These are phyloP conservation scores for Podosphaera xanthii DNA, from an alignment of 2,329 filamentous ascomycete genomes.

Conservation along the genomic window DNA sequence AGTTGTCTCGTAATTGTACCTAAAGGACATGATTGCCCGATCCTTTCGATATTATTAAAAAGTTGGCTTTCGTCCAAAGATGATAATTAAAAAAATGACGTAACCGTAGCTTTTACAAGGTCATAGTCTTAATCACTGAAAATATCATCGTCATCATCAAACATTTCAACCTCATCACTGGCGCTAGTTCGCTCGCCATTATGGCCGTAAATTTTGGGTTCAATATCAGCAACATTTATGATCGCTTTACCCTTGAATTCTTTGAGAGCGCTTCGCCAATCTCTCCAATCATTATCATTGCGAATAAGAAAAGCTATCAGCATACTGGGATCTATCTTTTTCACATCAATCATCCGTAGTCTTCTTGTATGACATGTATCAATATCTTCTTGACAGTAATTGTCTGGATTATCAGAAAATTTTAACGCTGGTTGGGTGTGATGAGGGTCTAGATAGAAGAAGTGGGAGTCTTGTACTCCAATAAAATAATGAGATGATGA, in stretches of 20 bases:
- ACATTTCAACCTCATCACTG: constrained; percentile 68
- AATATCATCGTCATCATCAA: constrained; percentile 46
- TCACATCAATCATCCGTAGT: constrained; percentile 58
- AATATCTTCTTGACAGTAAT: constrained; percentile 50
- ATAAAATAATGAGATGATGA: constrained; percentile 58
- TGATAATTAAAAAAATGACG: too few relatives aligned
- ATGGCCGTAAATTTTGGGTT: constrained; percentile 31
- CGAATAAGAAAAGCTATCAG: constrained; percentile 77
- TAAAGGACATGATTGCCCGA: too few relatives aligned
- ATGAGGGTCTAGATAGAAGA: constrained; percentile 94
- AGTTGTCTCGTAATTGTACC: too few relatives aligned
- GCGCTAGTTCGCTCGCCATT: constrained; percentile 42
- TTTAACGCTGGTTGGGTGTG: constrained; percentile 56
- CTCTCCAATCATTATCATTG: constrained; percentile 59
- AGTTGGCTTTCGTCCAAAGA: too few relatives aligned
- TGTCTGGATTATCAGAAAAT: constrained; percentile 29
- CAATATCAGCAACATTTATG: constrained; percentile 57
- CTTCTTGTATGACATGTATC: constrained; percentile 72
- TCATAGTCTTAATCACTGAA: background rate
- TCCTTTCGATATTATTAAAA: too few relatives aligned
- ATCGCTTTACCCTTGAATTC: constrained; percentile 64
- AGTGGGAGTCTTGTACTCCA: constrained; percentile 47
- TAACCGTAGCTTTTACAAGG: too few relatives aligned
- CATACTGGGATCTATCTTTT: constrained; percentile 97
- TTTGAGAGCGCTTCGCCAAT: constrained; percentile 57